Evolutionary conservation across 2,329 filamentous ascomycete species (phyloP).

Genomic region (Colletotrichum simmondsii): DNA sequence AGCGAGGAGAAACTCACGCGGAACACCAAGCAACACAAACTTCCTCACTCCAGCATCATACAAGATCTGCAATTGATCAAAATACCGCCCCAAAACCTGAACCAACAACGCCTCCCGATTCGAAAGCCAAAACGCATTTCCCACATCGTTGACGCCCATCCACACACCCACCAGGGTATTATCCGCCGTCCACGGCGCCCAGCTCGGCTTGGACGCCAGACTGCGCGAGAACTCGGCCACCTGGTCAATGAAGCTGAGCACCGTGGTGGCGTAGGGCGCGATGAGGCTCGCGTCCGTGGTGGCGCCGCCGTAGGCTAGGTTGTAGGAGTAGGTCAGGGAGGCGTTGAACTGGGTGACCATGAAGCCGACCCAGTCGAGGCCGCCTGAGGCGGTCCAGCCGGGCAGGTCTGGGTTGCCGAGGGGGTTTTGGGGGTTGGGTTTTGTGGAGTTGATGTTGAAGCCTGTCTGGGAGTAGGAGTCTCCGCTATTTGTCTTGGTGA

Average conservation of each 20-base stretch:
- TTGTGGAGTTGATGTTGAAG: constrained; percentile 60
- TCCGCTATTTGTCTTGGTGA: constrained; percentile 50
- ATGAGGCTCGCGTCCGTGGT: constrained; percentile 61
- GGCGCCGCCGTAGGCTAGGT: constrained; percentile 62
- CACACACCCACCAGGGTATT: constrained; percentile 61
- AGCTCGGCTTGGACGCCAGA: constrained; percentile 43
- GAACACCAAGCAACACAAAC: constrained; percentile 60
- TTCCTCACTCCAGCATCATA: constrained; percentile 57
- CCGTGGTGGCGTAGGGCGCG: constrained; percentile 56
- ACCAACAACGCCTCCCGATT: constrained; percentile 42
- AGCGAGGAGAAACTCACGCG: constrained; percentile 42
- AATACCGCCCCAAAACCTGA: constrained; percentile 56
- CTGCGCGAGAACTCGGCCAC: constrained; percentile 51
- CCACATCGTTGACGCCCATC: constrained; percentile 68
- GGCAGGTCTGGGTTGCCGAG: constrained; percentile 69
- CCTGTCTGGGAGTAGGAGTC: constrained; percentile 70
- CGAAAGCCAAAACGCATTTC: constrained; percentile 54
- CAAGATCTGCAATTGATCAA: constrained; percentile 52
- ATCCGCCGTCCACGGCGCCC: constrained; percentile 52
- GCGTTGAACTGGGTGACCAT: constrained; percentile 54
- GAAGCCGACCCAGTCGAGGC: constrained; percentile 60
- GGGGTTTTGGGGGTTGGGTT: constrained; percentile 65
- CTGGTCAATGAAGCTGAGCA: constrained; percentile 64
- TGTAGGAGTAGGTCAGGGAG: constrained; percentile 56
- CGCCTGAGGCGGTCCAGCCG: constrained; percentile 57